Base-by-base conservation (phyloP, 208 protist species). In the Leishmania major region DNA sequence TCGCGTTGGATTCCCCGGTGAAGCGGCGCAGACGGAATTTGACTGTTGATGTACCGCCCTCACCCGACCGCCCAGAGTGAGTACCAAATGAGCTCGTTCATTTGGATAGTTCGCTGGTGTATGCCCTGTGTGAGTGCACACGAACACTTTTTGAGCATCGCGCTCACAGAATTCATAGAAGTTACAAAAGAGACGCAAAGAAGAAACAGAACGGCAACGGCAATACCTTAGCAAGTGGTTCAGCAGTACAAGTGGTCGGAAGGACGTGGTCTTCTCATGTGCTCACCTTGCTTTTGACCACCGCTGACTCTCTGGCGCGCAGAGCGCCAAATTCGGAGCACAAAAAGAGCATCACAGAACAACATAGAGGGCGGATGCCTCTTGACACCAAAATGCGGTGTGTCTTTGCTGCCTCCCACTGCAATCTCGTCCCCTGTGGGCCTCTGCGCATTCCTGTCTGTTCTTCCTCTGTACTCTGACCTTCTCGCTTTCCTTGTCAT, bases 1-100 rank as follows among this genome's bases (percentile, higher is more conserved):
- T 88, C 55, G 88, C 87, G 5, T 43, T 84, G n/a, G 82, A 90
- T 43, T 88, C 90, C 0, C 90, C 90, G 11, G 81, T 89, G 35
- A 89, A 86, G 77, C 83, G 82, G 17, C 85, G 82, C 11, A 77
- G 79, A 60, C 45, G 73, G 40, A 81, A 88, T 69, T 62, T 85
- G 7, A 71, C 71, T 37, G 25, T 87, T n/a, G 60, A 67, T 62
- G 60, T 89, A 31, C 80, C 86, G 17, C 86, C 86, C 11, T 89
- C 86, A n/a, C 87, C 87, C 13, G 84, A 90, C 51, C 79, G 83
- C 35, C 79, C 86, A 55, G 55, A 47, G 37, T 73, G 43, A 77
- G 37, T 60, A 60, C 6, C 25, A 76, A 45, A 59, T 37, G 49
- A 53, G 72, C 25, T 73, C 43, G 0, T 47, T 73, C 40, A 51